Percentiles rank a stretch among this genome's conserved stretches.
phyloP scores from a whole-genome alignment of 2,329 filamentous ascomycete genomes.

The Beauveria asiatica region DNA sequence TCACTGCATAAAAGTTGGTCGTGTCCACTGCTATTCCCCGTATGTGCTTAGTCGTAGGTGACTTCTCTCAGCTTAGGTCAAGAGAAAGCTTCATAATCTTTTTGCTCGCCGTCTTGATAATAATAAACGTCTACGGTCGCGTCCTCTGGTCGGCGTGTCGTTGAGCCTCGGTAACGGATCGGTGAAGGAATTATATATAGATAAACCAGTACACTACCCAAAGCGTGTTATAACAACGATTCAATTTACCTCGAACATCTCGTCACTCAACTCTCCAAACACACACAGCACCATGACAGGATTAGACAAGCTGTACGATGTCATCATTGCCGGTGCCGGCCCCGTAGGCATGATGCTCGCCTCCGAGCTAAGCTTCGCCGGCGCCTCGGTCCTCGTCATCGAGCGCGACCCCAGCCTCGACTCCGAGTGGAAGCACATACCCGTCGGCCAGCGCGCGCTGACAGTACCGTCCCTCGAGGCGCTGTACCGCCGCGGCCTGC shows the following conservation, averaged over 20 bases:
- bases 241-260: no score
- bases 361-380: slow-evolving; percentile 26
- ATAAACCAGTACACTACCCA: background rate
- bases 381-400: slow-evolving; percentile 27
- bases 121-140: background rate
- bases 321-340: slow-evolving; percentile 27
- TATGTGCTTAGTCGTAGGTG: background rate
- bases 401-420: slow-evolving; percentile 17
- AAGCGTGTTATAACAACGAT: no score
- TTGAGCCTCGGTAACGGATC: background rate
- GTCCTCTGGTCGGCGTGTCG: background rate
- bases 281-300: background rate
- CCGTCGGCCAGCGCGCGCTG: slow-evolving; percentile 23
- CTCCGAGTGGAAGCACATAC: slow-evolving; percentile 20
- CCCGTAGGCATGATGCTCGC: slow-evolving; percentile 28
- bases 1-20: background rate
- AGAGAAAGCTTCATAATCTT: background rate
- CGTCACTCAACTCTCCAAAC: background rate
- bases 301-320: slow-evolving; percentile 21
- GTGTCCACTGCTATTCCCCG: background rate
- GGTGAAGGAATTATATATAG: background rate
- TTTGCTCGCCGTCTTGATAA: background rate
- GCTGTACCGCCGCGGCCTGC: slow-evolving; percentile 30
- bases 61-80: background rate
- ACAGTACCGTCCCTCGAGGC: slow-evolving; percentile 26